Evolutionary conservation across 805 yeast species (phyloP), one percentile per base, ranked within the genome.

Genomic region (Yarrowia sp.): DNA sequence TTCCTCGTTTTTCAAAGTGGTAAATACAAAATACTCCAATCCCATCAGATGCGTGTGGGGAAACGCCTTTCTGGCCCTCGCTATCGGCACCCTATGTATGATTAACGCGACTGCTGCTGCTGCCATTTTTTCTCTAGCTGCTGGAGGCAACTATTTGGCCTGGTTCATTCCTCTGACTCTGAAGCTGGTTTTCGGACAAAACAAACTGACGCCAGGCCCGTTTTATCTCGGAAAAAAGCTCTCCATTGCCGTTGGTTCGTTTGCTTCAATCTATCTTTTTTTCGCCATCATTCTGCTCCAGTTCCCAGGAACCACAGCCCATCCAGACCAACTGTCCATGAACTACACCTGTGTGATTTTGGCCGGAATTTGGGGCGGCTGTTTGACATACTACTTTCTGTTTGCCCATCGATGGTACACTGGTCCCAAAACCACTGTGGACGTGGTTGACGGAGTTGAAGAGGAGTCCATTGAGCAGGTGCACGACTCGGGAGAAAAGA

Each of bases 11-110:
- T 79, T 88, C 67, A 84, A 85, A 67, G 81, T 77, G 51, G 89
- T 88, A 48, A 78, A 87, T 70, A 78, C 81, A 58, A 80, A 73
- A 65, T 75, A 82, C 43, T 78, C 81, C 21, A 88, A 85, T 28
- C 93, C 95, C n/a, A 73, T 86, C 26, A 79, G 85, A 68, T 91
- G 92, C 1, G 82, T 86, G 41, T 72, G 80, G 26, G 83, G 83
- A 69, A 84, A 83, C 26, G 82, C 85, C 11, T 61, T 72, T 14
- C 70, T 84, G 8, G 78, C 82, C 16, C 71, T 83, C 5, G 62
- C 81, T 11, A 69, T 87, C n/a, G 91, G 91, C 8, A 78, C 83
- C 63, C 75, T 87, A 66, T 82, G 85, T 66, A 75, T 87, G 62
- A 84, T 85, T 61, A 85, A 85, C 38, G 66, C 80, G 1, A 79